Evolutionary conservation across 305 asterid genomes (phyloP).

Genomic region (Solanum aculeatissimum): DNA sequence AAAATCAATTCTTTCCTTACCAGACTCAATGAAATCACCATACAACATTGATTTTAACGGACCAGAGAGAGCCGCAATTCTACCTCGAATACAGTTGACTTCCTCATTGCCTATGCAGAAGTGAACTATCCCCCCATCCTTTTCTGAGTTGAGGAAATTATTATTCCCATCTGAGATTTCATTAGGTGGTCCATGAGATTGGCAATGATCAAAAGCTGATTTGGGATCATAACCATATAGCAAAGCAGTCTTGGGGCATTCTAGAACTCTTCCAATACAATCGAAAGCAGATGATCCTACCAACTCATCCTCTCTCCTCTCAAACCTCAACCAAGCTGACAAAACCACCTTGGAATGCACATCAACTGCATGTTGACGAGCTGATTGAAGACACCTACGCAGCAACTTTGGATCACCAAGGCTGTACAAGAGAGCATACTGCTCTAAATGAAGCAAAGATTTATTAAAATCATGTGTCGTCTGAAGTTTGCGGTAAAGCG

Average conservation of each 20-base stretch:
- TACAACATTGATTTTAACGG: slow-evolving; percentile 42
- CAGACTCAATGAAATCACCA: slow-evolving; percentile 41
- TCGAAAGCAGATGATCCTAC: slow-evolving; percentile 33
- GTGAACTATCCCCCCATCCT: slow-evolving; percentile 21
- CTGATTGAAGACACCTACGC: slow-evolving; percentile 37
- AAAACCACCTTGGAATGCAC: slow-evolving; percentile 43
- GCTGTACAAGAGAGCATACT: slow-evolving; percentile 22
- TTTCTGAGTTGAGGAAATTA: slow-evolving; percentile 4
- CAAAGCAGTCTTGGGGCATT: slow-evolving; percentile 40
- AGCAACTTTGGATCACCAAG: slow-evolving; percentile 41
- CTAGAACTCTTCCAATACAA: slow-evolving; percentile 42
- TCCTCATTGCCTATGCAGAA: slow-evolving; percentile 34
- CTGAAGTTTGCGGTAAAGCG: slow-evolving; percentile 16
- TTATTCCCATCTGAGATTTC: slow-evolving; percentile 2
- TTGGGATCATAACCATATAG: slow-evolving; percentile 24
- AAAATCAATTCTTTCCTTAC: slow-evolving; percentile 33
- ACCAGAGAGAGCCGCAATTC: slow-evolving; percentile 37
- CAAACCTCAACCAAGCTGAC: slow-evolving; percentile 58
- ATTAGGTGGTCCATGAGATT: slow-evolving; percentile 4
- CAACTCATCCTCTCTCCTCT: slow-evolving; percentile 50
- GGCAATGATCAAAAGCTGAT: slow-evolving; percentile 33
- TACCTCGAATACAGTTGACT: slow-evolving; percentile 32
- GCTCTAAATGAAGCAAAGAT: slow-evolving; percentile 25
- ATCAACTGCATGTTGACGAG: slow-evolving; percentile 37
- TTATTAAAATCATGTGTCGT: slow-evolving; percentile 13